These are phyloP conservation scores for Serendipita sp. DNA, from an alignment of 768 basidiomycete genomes.

Conservation along the genomic window DNA sequence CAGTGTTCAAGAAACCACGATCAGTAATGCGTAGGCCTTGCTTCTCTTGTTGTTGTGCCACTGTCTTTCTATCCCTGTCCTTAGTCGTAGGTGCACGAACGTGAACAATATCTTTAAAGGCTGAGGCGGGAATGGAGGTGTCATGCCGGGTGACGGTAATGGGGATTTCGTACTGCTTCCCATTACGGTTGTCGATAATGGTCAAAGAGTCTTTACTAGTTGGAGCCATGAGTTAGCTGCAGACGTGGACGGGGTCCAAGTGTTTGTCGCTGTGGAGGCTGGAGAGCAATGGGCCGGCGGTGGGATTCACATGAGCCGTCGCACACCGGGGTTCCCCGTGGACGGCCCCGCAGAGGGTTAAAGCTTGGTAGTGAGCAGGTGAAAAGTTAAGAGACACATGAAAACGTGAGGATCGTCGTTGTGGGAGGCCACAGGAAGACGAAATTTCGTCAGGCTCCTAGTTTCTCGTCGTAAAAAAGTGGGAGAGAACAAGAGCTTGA, in stretches of 20 bases:
- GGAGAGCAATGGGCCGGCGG: too few relatives aligned
- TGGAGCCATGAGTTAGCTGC: neutral
- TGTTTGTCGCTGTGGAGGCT: neutral
- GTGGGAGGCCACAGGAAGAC: too few relatives aligned
- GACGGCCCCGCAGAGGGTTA: too few relatives aligned
- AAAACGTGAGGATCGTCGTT: too few relatives aligned
- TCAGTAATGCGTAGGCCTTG: conserved; percentile 53
- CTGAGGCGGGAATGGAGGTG: conserved; percentile 65
- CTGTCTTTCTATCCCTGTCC: conserved; percentile 33
- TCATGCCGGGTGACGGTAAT: conserved; percentile 31
- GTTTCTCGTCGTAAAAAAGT: too few relatives aligned
- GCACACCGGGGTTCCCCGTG: too few relatives aligned
- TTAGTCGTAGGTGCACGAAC: conserved; percentile 17
- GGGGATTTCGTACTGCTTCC: conserved; percentile 60
- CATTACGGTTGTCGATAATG: conserved; percentile 73
- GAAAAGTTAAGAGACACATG: too few relatives aligned
- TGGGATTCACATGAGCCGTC: too few relatives aligned
- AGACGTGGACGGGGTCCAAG: neutral
- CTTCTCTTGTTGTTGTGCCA: conserved; percentile 66
- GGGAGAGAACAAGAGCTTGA: too few relatives aligned
- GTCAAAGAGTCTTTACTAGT: conserved; percentile 25
- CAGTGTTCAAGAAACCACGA: conserved; percentile 34
- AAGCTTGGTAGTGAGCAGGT: too few relatives aligned
- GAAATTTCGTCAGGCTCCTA: too few relatives aligned
- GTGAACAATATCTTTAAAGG: conserved; percentile 64